Conservation (phyloP, 2,329 filamentous ascomycete species). For the Calonectria hongkongensis region DNA sequence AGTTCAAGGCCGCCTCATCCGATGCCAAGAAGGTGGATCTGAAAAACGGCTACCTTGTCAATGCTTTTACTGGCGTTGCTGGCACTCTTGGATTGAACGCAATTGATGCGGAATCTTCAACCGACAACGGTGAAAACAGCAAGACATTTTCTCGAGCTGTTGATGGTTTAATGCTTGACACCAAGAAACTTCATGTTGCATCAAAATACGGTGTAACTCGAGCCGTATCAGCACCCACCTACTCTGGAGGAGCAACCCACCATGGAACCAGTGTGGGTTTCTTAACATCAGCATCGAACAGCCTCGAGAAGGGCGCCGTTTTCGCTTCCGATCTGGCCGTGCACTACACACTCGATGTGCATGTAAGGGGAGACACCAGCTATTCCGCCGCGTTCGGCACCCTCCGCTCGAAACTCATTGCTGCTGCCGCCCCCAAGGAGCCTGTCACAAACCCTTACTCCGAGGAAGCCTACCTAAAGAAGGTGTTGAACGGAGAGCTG, state of each 20-base stretch:
- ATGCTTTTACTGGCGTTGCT: conserved; percentile 76
- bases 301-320: conserved; percentile 69
- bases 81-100: conserved; percentile 77
- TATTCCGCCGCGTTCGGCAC: conserved; percentile 72
- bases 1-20: conserved; percentile 62
- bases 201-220: conserved; percentile 75
- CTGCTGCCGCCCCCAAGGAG: conserved; percentile 65
- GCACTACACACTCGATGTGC: conserved; percentile 74
- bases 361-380: conserved; percentile 64
- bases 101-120: conserved; percentile 74
- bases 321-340: conserved; percentile 73
- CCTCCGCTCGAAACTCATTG: conserved; percentile 72
- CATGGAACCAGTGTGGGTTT: conserved; percentile 77
- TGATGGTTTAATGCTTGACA: conserved; percentile 73
- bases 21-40: conserved; percentile 67
- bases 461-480: conserved; percentile 70
- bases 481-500: conserved; percentile 72
- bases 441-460: conserved; percentile 64
- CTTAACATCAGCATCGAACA: conserved; percentile 68
- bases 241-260: conserved; percentile 64
- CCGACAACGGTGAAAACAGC: conserved; percentile 70
- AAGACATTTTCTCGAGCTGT: conserved; percentile 74
- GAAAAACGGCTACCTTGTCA: conserved; percentile 76
- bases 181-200: conserved; percentile 73
- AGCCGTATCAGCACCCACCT: conserved; percentile 74